Evolutionary conservation across 805 yeast genomes (phyloP), one percentile per base, ranked within the genome.

Genomic region (Candida tammaniensis): DNA sequence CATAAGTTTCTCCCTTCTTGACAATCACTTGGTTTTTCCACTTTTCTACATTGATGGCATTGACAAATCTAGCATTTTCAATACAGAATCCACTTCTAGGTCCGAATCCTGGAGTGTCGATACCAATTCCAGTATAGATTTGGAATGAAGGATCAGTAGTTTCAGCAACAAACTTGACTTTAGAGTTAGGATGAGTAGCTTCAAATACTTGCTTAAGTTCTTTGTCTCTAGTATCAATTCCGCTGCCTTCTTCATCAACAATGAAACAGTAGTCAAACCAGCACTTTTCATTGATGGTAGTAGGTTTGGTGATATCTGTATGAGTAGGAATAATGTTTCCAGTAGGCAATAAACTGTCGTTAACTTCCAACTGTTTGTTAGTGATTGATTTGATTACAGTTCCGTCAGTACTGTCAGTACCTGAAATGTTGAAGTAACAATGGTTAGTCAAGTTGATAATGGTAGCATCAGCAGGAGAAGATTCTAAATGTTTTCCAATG

Each of bases 131-230:
- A 19, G 85, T 78, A 55, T 80, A 80, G 25, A 80, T 61, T 53
- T 79, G 85, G 63, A 75, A 78, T 2, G 78, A 60, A 5, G 86
- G 87, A 39, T 80, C 87, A 3, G 86, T 80, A 6, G 83, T 64
- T 12, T 54, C 48, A 7, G 73, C 70, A 14, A 55, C 54, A 24
- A 80, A 48, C 29, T 60, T 57, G 31, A 70, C 48, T 6, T 59
- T 54, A 4, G 78, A 57, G 15, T 57, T 58, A 11, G 78, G 73
- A 44, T 72, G 70, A 17, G 52, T 52, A 7, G 77, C 74, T 44
- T 61, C 66, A 20, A 69, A 55, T 16, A 76, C 58, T 17, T 58
- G 43, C 29, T 47, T 53, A 40, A 72, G 51, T 13, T 52, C 52
- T 4, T 42, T 33, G 5, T 36, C n/a, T 35, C 82, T 62, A 8